Evolutionary conservation across 75 land plant genomes (phyloP).

Genomic region (Azolla pinnata): DNA sequence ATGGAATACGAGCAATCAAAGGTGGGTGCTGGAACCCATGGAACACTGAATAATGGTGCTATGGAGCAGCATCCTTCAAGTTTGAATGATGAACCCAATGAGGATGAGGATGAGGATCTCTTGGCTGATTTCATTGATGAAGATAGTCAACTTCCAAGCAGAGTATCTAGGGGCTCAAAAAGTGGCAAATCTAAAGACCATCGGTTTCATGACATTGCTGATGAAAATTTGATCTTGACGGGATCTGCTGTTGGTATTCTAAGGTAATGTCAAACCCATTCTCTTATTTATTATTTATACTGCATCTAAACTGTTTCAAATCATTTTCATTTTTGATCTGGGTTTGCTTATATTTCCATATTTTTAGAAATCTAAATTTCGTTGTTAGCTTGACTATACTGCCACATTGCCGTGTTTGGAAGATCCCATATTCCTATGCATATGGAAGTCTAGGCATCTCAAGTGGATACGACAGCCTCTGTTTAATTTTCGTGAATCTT

Average conservation of each 20-base stretch:
- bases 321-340: no score
- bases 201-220: conserved; percentile 16
- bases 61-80: not conserved
- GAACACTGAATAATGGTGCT: not conserved
- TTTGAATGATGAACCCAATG: conserved; percentile 20
- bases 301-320: no score
- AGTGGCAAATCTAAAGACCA: conserved; percentile 8
- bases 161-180: conserved; percentile 31
- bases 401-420: no score
- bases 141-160: conserved; percentile 92
- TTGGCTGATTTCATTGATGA: conserved; percentile 98
- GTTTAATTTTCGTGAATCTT: no score
- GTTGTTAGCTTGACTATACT: no score
- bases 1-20: no score
- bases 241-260: conserved; percentile 77
- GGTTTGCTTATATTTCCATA: no score
- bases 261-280: conserved; percentile 32
- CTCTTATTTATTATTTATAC: conserved; percentile 8
- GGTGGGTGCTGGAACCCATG: not conserved
- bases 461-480: no score
- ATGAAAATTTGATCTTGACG: conserved; percentile 54
- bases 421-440: no score
- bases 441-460: no score
- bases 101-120: conserved; percentile 94
- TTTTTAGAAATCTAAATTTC: no score